Base-by-base conservation (phyloP, 1,284 basidiomycete genomes). In the Ustilago shanxiensis region DNA sequence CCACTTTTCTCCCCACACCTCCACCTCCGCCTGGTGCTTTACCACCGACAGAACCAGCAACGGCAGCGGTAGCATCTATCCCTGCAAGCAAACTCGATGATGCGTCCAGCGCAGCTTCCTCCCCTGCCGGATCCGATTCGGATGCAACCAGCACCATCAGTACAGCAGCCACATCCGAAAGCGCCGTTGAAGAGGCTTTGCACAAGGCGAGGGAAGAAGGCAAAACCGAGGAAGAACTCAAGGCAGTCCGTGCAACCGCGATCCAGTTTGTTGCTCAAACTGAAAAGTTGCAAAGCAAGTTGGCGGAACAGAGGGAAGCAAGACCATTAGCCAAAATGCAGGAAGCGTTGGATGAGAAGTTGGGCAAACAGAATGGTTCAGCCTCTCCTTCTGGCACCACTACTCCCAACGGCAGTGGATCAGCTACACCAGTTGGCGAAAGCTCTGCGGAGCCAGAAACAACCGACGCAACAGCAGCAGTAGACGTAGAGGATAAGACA, bases 261-360 rank as follows among this genome's bases (percentile, higher is more conserved):
- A 60, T 51, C 31, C 66, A 70, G 16, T 58, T 77, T 24, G 70
- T 58, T 16, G 68, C 60, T 1, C 74, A 77, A 44, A 66, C 66
- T 2, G 66, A 76, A 45, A 70, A 68, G 58, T 64, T 79, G 49
- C 70, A 71, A 50, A 68, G 64, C 53, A 72, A 60, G 52, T 88
- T 98, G 20, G 92, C 94, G 79, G 92, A 93, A 51, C 92, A 96
- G 81, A 89, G 95, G 3, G 92, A 94, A 81, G 91, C 92, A 68
- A 89, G 95, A 39, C 95, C 95, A 2, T 86, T 98, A 41, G 94
- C 93, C 14, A 94, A 92, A 88, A 91, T 92, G 86, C 94, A 96
- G 85, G 92, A 94, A 83, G 79, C 77, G 16, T 65, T 81, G 14
- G 76, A 83, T 31, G 81, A 80, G 52, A 91, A 92, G 80, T 87